A percentile compares a stretch with the other conserved stretches of the same genome.
These are phyloP conservation scores for Sparassis latifolia DNA, from an alignment of 1,284 basidiomycete species.

Conservation along the genomic window DNA sequence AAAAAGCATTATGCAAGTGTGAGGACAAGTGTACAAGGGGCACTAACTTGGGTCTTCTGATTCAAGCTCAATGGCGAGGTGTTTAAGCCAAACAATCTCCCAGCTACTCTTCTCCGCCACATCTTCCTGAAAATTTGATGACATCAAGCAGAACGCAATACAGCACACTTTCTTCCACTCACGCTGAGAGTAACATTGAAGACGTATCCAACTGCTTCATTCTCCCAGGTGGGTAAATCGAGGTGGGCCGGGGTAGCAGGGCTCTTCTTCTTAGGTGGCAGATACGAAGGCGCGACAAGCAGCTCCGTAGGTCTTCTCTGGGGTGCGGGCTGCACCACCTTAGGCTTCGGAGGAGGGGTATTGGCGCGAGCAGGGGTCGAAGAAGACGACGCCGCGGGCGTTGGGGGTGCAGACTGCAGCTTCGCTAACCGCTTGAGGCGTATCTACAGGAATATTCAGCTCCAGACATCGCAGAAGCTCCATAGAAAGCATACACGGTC, in stretches of 20 bases:
- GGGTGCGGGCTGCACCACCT: slow-evolving; percentile 9
- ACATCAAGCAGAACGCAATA: background rate
- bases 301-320: slow-evolving; percentile 27
- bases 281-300: slow-evolving; percentile 19
- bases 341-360: slow-evolving; percentile 15
- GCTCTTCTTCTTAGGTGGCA: slow-evolving; percentile 43
- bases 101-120: slow-evolving; percentile 67
- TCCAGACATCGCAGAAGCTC: background rate
- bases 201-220: slow-evolving; percentile 58
- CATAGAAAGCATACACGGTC: slow-evolving; percentile 50
- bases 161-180: slow-evolving; percentile 20
- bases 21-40: background rate
- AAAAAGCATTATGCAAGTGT: background rate
- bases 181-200: slow-evolving; percentile 82
- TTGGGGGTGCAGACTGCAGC: slow-evolving; percentile 44
- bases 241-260: slow-evolving; percentile 36
- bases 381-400: slow-evolving; percentile 27
- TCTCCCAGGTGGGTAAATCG: slow-evolving; percentile 66
- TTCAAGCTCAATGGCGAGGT: slow-evolving; percentile 64
- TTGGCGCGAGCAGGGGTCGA: slow-evolving; percentile 25
- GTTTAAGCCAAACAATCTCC: slow-evolving; percentile 81
- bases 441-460: slow-evolving; percentile 46
- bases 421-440: slow-evolving; percentile 83
- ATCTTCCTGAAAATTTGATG: slow-evolving; percentile 41
- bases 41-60: slow-evolving; percentile 57